Percentiles rank a stretch among this genome's conserved stretches.
These are phyloP conservation scores for Lomentospora prolificans DNA, from an alignment of 2,329 filamentous ascomycete species.

Conservation along the genomic window DNA sequence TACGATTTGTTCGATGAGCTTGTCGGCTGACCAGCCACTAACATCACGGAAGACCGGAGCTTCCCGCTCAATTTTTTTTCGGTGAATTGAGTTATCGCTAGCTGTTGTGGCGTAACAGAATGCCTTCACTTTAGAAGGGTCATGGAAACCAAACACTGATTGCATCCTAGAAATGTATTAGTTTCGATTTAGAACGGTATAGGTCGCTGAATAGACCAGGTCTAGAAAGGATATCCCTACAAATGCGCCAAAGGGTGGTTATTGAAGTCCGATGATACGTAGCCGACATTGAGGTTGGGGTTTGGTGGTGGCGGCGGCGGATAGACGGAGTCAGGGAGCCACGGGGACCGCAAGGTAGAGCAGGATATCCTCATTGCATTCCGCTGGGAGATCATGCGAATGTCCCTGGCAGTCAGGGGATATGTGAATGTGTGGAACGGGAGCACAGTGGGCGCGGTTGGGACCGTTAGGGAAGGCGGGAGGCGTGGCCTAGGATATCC, in stretches of 20 bases:
- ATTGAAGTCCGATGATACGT: slow-evolving; percentile 97
- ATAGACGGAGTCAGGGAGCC: slow-evolving; percentile 74
- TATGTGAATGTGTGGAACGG: slow-evolving; percentile 98
- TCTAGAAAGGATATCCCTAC: slow-evolving; percentile 28
- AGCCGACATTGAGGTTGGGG: slow-evolving; percentile 83
- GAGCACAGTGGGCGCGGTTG: slow-evolving; percentile 83
- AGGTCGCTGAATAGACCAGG: no score
- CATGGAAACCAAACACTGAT: slow-evolving; percentile 90
- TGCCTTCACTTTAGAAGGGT: slow-evolving; percentile 63
- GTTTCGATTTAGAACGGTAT: background rate
- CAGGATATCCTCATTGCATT: slow-evolving; percentile 90
- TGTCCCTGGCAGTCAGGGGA: slow-evolving; percentile 80
- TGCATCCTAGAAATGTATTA: slow-evolving; percentile 57
- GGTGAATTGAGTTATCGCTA: slow-evolving; percentile 81
- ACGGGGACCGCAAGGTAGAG: slow-evolving; percentile 75
- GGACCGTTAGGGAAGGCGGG: slow-evolving; percentile 63
- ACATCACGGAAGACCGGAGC: slow-evolving; percentile 86
- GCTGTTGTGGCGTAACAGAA: slow-evolving; percentile 93
- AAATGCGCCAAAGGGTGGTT: slow-evolving; percentile 94
- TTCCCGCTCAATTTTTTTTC: slow-evolving; percentile 86
- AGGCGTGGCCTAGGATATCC: slow-evolving; percentile 65
- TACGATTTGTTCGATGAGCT: slow-evolving; percentile 76
- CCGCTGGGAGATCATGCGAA: slow-evolving; percentile 87
- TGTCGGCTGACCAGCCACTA: slow-evolving; percentile 76
- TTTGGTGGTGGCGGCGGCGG: slow-evolving; percentile 74